Percentiles rank a stretch among this genome's conserved stretches.
Conservation (phyloP, 345 rosid species). For the Dovyalis caffra region DNA sequence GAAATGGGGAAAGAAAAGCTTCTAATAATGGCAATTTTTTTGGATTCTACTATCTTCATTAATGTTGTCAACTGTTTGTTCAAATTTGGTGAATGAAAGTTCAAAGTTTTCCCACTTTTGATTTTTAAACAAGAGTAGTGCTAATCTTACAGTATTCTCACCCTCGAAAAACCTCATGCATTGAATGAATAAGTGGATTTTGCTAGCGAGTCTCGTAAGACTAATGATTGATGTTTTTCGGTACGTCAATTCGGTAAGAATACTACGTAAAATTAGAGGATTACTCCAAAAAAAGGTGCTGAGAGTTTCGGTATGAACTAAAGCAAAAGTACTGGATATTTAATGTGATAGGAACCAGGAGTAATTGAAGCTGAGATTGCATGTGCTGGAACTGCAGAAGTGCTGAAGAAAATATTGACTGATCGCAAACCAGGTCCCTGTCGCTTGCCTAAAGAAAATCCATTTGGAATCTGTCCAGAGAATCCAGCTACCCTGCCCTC, state of each 20-base stretch:
- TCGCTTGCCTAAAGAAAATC: slow-evolving; percentile 44
- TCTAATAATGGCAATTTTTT: too few relatives aligned
- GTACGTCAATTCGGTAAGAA: neutral
- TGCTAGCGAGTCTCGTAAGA: neutral
- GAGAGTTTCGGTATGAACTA: neutral
- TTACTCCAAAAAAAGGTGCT: neutral
- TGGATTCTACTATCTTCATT: too few relatives aligned
- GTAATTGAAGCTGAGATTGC: slow-evolving; percentile 56
- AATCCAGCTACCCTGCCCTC: slow-evolving; percentile 40
- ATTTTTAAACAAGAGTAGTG: too few relatives aligned
- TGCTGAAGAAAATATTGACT: slow-evolving; percentile 42
- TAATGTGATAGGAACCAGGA: slow-evolving; percentile 48
- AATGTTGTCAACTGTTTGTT: neutral
- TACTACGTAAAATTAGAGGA: neutral
- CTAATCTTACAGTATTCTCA: neutral
- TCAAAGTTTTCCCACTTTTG: too few relatives aligned
- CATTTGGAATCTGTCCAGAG: slow-evolving; percentile 25
- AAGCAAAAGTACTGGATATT: neutral
- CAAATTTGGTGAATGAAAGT: neutral
- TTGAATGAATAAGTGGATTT: neutral
- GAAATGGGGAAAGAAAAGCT: too few relatives aligned
- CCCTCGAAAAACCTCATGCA: neutral
- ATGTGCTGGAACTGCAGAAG: slow-evolving; percentile 31
- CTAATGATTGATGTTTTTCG: too few relatives aligned
- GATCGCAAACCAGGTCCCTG: slow-evolving; percentile 47